Percentiles rank a stretch among this genome's conserved stretches.
Evolutionary conservation across 2,329 filamentous ascomycete genomes (phyloP).

Genomic region (Metarhizium anisopliae): DNA sequence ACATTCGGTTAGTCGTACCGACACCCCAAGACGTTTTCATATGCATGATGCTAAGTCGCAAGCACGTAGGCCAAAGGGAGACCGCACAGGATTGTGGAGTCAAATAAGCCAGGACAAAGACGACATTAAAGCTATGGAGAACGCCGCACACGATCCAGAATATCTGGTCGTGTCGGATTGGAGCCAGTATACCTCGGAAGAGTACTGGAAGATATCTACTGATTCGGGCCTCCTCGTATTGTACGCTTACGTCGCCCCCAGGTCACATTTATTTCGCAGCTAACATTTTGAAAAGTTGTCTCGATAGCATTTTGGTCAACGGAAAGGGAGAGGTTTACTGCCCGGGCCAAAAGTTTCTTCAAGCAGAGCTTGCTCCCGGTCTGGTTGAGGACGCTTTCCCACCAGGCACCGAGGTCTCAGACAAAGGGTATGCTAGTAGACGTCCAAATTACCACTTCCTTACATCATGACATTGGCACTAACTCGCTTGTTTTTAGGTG

Average conservation of each 20-base stretch:
- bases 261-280: neutral
- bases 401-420: neutral
- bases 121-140: constrained; percentile 6
- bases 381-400: neutral
- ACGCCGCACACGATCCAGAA: neutral
- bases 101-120: neutral
- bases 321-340: constrained; percentile 1
- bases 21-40: neutral
- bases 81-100: neutral
- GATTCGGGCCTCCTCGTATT: neutral
- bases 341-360: neutral
- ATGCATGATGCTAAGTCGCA: neutral
- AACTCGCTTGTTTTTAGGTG: neutral
- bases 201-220: constrained; percentile 2
- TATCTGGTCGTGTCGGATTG: constrained; percentile 7
- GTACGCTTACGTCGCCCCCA: neutral
- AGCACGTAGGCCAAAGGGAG: neutral
- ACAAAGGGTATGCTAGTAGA: neutral
- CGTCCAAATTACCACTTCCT: neutral
- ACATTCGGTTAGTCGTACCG: neutral
- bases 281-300: neutral
- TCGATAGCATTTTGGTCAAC: constrained; percentile 2
- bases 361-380: neutral
- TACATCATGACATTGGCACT: neutral
- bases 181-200: constrained; percentile 7